Evolutionary conservation across 306 rosid species (phyloP).

Genomic region (Fragaria iinumae): DNA sequence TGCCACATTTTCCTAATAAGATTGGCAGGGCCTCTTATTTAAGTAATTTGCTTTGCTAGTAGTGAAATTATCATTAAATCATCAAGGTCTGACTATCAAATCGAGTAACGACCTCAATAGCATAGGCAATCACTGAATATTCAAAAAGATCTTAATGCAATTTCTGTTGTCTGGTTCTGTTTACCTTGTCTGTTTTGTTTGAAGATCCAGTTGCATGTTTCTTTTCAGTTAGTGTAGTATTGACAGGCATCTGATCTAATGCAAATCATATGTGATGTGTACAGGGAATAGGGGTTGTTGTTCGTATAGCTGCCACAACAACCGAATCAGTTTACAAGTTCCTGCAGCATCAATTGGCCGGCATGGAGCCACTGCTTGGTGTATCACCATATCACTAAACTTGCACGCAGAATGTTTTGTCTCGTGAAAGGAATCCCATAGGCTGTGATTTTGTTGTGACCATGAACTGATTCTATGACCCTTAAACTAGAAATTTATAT

Average conservation of each 20-base stretch:
- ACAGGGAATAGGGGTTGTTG: slow-evolving; percentile 69
- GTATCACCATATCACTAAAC: slow-evolving; percentile 62
- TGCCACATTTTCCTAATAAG: neutral
- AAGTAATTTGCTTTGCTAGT: neutral
- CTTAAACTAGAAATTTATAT: neutral
- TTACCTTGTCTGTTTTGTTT: neutral
- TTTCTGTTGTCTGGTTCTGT: neutral
- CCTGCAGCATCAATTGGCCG: slow-evolving; percentile 66
- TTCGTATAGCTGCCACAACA: slow-evolving; percentile 79
- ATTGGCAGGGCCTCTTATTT: neutral
- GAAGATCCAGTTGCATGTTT: neutral
- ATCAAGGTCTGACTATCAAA: neutral
- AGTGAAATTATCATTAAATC: neutral
- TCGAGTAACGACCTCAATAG: neutral
- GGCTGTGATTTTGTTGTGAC: neutral
- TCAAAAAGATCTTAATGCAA: neutral
- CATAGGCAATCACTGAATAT: neutral
- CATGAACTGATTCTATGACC: neutral
- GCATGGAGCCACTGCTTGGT: slow-evolving; percentile 74
- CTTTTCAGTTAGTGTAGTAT: neutral
- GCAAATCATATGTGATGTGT: slow-evolving; percentile 5
- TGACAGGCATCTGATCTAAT: slow-evolving; percentile 7
- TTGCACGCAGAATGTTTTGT: neutral
- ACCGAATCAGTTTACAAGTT: slow-evolving; percentile 81
- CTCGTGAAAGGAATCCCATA: neutral